Percentiles rank a stretch among this genome's conserved stretches.
These are phyloP conservation scores for Colletotrichum sidae DNA, from an alignment of 2,329 filamentous ascomycete species.

Conservation along the genomic window DNA sequence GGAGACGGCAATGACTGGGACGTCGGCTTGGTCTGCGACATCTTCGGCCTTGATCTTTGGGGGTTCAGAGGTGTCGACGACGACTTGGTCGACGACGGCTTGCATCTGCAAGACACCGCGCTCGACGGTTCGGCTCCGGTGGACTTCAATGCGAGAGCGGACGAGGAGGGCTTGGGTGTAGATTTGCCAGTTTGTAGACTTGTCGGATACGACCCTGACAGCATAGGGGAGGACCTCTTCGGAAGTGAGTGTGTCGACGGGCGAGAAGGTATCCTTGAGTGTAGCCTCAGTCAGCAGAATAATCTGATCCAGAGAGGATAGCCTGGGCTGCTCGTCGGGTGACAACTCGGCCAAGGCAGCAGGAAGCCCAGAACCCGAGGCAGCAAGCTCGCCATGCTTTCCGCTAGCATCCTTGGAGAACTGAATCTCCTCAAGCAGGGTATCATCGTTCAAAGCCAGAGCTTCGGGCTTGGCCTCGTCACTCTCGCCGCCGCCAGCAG, in stretches of 20 bases:
- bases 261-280: conserved; percentile 87
- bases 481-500: conserved; percentile 38
- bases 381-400: conserved; percentile 48
- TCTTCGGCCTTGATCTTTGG: conserved; percentile 38
- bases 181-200: conserved; percentile 96
- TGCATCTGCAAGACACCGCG: conserved; percentile 92
- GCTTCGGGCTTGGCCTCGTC: conserved; percentile 67
- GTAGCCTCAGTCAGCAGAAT: conserved; percentile 90
- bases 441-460: conserved; percentile 90
- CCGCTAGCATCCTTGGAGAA: conserved; percentile 67
- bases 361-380: conserved; percentile 62
- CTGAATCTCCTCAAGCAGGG: conserved; percentile 86
- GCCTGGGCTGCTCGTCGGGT: conserved; percentile 83
- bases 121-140: conserved; percentile 88
- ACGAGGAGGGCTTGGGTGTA: conserved; percentile 95
- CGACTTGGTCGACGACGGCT: conserved; percentile 93
- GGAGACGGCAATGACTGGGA: conserved; percentile 61
- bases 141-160: conserved; percentile 88
- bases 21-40: conserved; percentile 44
- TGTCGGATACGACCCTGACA: conserved; percentile 85
- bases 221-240: conserved; percentile 95
- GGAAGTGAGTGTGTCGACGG: conserved; percentile 85
- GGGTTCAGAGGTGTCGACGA: conserved; percentile 78
- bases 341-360: conserved; percentile 71
- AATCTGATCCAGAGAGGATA: conserved; percentile 87